A percentile compares a stretch with the other conserved stretches of the same genome.
Evolutionary conservation across 208 protist species (phyloP).

Genomic region (Vickermania spadyakhi): DNA sequence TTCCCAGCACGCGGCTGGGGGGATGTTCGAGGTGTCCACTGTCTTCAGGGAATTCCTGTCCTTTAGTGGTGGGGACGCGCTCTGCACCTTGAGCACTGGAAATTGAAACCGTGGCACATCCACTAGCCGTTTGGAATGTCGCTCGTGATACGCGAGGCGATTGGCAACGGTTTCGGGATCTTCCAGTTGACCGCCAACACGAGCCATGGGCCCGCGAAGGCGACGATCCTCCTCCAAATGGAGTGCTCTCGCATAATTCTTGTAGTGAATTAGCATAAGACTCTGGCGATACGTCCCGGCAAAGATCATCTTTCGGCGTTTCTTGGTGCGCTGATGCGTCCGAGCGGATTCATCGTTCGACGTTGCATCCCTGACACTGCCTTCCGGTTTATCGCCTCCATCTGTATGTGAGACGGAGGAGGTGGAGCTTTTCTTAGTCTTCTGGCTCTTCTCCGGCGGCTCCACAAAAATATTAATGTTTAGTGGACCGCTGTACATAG

Average conservation of each 20-base stretch:
- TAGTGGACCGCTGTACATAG: conserved; percentile 22
- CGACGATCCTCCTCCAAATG: conserved; percentile 39
- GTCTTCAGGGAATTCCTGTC: conserved; percentile 12
- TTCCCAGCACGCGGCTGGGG: conserved; percentile 39
- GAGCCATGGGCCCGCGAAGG: conserved; percentile 10
- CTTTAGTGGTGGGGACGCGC: conserved; percentile 14
- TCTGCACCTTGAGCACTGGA: conserved; percentile 53
- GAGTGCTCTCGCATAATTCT: conserved; percentile 65
- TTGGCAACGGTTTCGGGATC: not conserved
- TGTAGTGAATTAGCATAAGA: conserved; percentile 67
- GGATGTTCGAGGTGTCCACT: conserved; percentile 20
- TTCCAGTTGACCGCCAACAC: conserved; percentile 6
- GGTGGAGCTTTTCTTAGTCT: not conserved
- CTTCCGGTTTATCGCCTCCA: not conserved
- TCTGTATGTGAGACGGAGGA: not conserved
- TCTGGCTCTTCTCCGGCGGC: not conserved
- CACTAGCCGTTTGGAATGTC: conserved; percentile 1
- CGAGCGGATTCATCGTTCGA: not conserved
- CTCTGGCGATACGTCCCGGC: conserved; percentile 79
- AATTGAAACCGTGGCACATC: conserved; percentile 35
- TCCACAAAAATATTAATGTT: conserved; percentile 33
- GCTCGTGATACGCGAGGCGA: not conserved
- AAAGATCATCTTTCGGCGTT: conserved; percentile 4
- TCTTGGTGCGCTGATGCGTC: not conserved
- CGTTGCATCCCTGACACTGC: not conserved